Evolutionary conservation across 257 asterid genomes (phyloP).

Genomic region (Ilex asprella): DNA sequence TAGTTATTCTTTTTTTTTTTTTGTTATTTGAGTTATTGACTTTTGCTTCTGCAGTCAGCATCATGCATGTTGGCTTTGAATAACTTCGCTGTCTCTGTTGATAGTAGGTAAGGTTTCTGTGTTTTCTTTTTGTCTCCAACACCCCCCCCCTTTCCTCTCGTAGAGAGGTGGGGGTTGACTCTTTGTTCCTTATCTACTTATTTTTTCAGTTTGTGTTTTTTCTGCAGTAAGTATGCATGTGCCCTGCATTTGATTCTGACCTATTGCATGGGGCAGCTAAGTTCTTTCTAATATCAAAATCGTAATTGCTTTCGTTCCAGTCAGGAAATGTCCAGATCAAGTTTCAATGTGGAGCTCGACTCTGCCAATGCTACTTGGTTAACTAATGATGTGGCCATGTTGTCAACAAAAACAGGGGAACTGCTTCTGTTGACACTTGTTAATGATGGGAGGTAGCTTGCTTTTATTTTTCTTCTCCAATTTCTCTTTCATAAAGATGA

Average conservation of each 20-base stretch:
- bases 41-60: constrained; percentile 60
- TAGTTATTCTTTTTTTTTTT: constrained; percentile 18
- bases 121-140: constrained; percentile 10
- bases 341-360: constrained; percentile 81
- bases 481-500: constrained; percentile 10
- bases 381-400: constrained; percentile 85
- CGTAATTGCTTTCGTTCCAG: constrained; percentile 32
- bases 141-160: not conserved
- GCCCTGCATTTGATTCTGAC: not conserved
- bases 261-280: not conserved
- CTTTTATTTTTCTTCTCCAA: constrained; percentile 14
- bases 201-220: not conserved
- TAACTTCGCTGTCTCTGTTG: constrained; percentile 67
- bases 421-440: constrained; percentile 81
- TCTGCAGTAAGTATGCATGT: not conserved
- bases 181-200: constrained; percentile 1
- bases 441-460: constrained; percentile 84
- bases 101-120: constrained; percentile 52
- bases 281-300: constrained; percentile 18
- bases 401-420: constrained; percentile 92
- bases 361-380: constrained; percentile 92
- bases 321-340: constrained; percentile 78
- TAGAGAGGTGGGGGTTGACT: not conserved
- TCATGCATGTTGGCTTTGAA: constrained; percentile 84
- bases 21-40: constrained; percentile 17